These are phyloP conservation scores for Phlyctochytrium planicorne DNA, from an alignment of 192 early-diverging fungal genomes.

Conservation along the genomic window DNA sequence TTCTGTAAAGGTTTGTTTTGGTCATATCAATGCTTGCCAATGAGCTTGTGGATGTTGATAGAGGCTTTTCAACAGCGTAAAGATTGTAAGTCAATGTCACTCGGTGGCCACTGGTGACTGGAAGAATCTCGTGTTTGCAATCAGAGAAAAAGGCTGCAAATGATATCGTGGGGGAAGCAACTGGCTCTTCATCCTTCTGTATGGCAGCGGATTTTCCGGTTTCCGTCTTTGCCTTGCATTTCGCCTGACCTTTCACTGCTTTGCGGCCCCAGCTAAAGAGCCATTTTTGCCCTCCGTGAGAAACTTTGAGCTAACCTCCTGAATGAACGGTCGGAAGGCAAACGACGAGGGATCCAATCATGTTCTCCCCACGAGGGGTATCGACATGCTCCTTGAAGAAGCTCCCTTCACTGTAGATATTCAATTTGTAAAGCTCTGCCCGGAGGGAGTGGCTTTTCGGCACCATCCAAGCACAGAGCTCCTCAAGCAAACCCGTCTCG, in stretches of 20 bases:
- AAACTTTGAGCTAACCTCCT: neutral
- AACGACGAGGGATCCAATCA: conserved; percentile 28
- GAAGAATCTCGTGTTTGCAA: conserved; percentile 16
- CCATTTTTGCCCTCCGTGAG: neutral
- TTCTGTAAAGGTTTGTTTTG: neutral
- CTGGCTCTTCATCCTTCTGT: too few relatives aligned
- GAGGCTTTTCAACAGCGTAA: neutral
- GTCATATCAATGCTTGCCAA: neutral
- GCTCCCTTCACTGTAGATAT: conserved; percentile 17
- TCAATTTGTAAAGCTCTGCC: conserved; percentile 19
- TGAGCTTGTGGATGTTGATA: too few relatives aligned
- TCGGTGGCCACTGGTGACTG: conserved; percentile 8
- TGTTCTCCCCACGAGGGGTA: conserved; percentile 14
- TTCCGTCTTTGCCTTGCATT: too few relatives aligned
- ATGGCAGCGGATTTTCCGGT: too few relatives aligned
- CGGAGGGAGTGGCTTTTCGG: neutral
- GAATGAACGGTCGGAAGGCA: conserved; percentile 11
- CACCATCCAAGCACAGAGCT: neutral
- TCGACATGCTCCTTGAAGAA: conserved; percentile 26
- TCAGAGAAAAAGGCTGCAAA: conserved; percentile 23
- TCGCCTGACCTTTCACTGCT: too few relatives aligned
- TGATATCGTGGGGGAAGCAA: too few relatives aligned
- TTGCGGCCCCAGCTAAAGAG: neutral
- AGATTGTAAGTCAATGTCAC: conserved; percentile 19
- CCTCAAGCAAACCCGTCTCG: neutral